Percentiles rank a stretch among this genome's conserved stretches.
phyloP scores from a whole-genome alignment of 2,329 filamentous ascomycete genomes.

The Alternaria infectoria region DNA sequence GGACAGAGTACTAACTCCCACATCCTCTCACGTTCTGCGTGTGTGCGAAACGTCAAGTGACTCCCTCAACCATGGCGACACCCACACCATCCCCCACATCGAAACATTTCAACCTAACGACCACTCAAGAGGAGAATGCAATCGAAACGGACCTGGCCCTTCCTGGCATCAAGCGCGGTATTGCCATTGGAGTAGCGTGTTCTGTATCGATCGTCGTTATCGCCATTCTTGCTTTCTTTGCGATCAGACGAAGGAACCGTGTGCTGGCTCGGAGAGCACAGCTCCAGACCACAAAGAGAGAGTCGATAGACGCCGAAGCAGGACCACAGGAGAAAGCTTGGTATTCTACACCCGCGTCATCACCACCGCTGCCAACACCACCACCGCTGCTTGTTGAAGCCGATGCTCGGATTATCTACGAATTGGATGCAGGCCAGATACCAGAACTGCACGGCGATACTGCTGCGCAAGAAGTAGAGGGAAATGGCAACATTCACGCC shows the following conservation, averaged over 20 bases:
- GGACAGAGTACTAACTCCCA: neutral
- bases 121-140: neutral
- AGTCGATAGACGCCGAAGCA: conserved; percentile 10
- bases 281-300: conserved; percentile 1
- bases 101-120: neutral
- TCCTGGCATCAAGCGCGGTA: conserved; percentile 40
- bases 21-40: neutral
- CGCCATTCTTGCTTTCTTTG: conserved; percentile 28
- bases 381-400: conserved; percentile 24
- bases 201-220: conserved; percentile 31
- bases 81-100: conserved; percentile 1
- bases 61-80: conserved; percentile 6
- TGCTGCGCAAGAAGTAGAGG: conserved; percentile 24
- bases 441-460: conserved; percentile 28
- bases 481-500: neutral
- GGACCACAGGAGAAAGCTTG: conserved; percentile 22
- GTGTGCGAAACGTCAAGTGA: neutral
- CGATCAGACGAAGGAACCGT: conserved; percentile 27
- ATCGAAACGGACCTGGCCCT: conserved; percentile 15
- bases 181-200: conserved; percentile 35
- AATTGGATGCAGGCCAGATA: conserved; percentile 26
- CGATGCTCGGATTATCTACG: conserved; percentile 28
- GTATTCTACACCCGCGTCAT: neutral
- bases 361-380: neutral
- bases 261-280: neutral